Percentiles rank a stretch among this genome's conserved stretches.
These are phyloP conservation scores for Paramecium sexaurelia DNA, from an alignment of 73 alveolate species.

Conservation along the genomic window DNA sequence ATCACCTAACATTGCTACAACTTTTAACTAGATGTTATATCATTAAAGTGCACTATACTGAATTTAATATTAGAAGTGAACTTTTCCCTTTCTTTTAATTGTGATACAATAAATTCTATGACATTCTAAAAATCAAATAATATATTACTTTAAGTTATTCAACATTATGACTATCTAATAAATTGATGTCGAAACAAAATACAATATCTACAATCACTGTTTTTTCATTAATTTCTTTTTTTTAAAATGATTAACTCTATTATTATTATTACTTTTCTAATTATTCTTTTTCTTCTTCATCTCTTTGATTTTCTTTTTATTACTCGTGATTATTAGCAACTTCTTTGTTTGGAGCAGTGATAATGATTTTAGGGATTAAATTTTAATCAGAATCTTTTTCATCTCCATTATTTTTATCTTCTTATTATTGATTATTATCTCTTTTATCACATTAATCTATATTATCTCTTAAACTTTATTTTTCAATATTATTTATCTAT, in stretches of 20 bases:
- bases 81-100: conserved; percentile 73
- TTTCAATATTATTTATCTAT: too few relatives aligned
- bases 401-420: neutral
- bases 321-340: neutral
- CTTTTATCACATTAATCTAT: too few relatives aligned
- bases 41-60: conserved; percentile 87
- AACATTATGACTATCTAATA: conserved; percentile 79
- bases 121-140: neutral
- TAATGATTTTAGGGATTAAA: neutral
- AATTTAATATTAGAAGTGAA: conserved; percentile 74
- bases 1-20: conserved; percentile 78
- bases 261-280: neutral
- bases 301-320: neutral
- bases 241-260: too few relatives aligned
- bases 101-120: conserved; percentile 59
- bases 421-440: neutral
- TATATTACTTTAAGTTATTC: conserved; percentile 70
- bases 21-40: conserved; percentile 79
- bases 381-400: neutral
- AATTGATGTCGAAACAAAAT: conserved; percentile 84
- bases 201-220: conserved; percentile 80
- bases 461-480: too few relatives aligned
- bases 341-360: neutral
- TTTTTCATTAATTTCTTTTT: too few relatives aligned
- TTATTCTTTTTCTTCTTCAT: neutral